Percentiles rank a stretch among this genome's conserved stretches.
Evolutionary conservation across 768 basidiomycete genomes (phyloP).

Genomic region (Trametes cubensis): DNA sequence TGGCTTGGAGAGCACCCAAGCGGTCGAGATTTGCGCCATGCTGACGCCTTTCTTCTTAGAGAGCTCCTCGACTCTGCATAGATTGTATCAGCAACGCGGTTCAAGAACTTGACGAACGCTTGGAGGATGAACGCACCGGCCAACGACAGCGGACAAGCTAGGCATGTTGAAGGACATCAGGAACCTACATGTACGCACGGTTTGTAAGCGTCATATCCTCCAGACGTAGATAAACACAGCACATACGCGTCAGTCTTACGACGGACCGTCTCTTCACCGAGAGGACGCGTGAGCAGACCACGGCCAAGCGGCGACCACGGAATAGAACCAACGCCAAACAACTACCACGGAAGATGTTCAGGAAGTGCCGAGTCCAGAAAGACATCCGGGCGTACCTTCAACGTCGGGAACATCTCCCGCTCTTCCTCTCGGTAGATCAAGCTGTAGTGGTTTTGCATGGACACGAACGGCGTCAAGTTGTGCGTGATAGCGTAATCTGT

Average conservation of each 20-base stretch:
- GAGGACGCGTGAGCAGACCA: conserved; percentile 37
- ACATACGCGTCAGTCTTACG: conserved; percentile 29
- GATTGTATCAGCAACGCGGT: too few relatives aligned
- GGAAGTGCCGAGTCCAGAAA: conserved; percentile 20
- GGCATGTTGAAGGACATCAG: background rate
- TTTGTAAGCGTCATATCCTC: too few relatives aligned
- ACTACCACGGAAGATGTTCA: too few relatives aligned
- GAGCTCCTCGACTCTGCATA: conserved; percentile 39
- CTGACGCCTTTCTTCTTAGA: conserved; percentile 42
- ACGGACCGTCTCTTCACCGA: conserved; percentile 28
- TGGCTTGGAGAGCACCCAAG: conserved; percentile 39
- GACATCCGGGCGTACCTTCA: conserved; percentile 31
- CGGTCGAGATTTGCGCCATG: conserved; percentile 46
- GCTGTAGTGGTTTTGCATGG: conserved; percentile 65
- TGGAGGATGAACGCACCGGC: conserved; percentile 33
- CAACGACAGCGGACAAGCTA: conserved; percentile 40
- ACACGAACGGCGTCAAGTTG: conserved; percentile 55
- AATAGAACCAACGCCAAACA: conserved; percentile 36
- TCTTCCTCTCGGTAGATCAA: conserved; percentile 65
- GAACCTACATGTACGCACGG: background rate
- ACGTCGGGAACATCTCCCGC: conserved; percentile 56
- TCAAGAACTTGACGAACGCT: too few relatives aligned
- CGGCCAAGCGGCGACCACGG: conserved; percentile 44
- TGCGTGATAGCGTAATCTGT: conserved; percentile 46
- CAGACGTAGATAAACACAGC: background rate